These are phyloP conservation scores for Phytophthora citricola DNA, from an alignment of 352 stramenopile species.

Conservation along the genomic window DNA sequence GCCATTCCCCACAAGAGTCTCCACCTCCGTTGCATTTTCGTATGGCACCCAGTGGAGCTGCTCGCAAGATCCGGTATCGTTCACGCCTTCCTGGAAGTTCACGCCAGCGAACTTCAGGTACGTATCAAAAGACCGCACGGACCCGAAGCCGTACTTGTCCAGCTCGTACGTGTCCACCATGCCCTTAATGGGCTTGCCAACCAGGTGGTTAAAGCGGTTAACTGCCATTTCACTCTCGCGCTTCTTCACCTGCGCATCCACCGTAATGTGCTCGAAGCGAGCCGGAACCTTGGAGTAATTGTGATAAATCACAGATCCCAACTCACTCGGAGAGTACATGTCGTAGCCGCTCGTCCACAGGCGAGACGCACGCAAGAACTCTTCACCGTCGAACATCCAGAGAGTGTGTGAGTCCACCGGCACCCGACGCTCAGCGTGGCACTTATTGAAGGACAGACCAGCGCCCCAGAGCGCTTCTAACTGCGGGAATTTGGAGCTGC, in stretches of 20 bases:
- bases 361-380: conserved; percentile 68
- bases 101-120: conserved; percentile 72
- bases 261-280: conserved; percentile 62
- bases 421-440: conserved; percentile 78
- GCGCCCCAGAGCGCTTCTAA: conserved; percentile 78
- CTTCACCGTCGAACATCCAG: conserved; percentile 81
- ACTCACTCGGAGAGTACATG: conserved; percentile 67
- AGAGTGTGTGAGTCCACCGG: conserved; percentile 81
- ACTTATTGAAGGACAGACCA: conserved; percentile 87
- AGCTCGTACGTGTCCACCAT: conserved; percentile 67
- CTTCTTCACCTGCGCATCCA: conserved; percentile 49
- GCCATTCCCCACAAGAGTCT: conserved; percentile 51
- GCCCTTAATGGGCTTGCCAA: conserved; percentile 67
- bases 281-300: conserved; percentile 79
- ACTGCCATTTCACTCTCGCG: conserved; percentile 58
- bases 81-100: conserved; percentile 52
- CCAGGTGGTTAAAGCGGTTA: conserved; percentile 66
- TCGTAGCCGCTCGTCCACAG: conserved; percentile 77
- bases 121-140: conserved; percentile 57
- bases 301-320: conserved; percentile 75
- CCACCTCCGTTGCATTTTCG: conserved; percentile 55
- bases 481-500: conserved; percentile 72
- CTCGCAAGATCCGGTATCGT: conserved; percentile 65
- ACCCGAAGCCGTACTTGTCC: conserved; percentile 64
- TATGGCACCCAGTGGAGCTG: conserved; percentile 82